Evolutionary conservation across 306 rosid genomes (phyloP).

Genomic region (Begonia peltatifolia): DNA sequence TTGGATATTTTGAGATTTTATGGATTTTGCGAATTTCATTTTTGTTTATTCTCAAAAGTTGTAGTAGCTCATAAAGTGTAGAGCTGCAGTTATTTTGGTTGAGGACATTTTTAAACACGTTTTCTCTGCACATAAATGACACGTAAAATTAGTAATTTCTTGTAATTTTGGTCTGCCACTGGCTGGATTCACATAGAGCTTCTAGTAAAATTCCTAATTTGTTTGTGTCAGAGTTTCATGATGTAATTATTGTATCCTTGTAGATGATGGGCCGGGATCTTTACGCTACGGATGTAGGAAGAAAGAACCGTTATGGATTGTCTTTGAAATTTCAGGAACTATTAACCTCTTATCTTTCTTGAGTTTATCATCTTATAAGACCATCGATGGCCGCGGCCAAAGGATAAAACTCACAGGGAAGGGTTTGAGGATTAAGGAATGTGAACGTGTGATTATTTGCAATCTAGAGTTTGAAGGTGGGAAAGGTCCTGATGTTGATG

Average conservation of each 20-base stretch:
- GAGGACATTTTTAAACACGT: too few species aligned
- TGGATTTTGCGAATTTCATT: too few species aligned
- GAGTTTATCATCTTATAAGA: slow-evolving; percentile 64
- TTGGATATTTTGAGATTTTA: too few species aligned
- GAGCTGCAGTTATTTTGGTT: too few species aligned
- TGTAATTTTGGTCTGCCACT: too few species aligned
- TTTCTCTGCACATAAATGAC: too few species aligned
- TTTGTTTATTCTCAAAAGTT: too few species aligned
- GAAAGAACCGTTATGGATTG: slow-evolving; percentile 88
- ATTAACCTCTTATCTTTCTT: slow-evolving; percentile 55
- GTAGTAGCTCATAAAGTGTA: too few species aligned
- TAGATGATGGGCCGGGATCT: slow-evolving; percentile 98
- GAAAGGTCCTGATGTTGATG: slow-evolving; percentile 85
- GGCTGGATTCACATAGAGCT: too few species aligned
- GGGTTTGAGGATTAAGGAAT: slow-evolving; percentile 76
- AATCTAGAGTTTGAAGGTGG: slow-evolving; percentile 93
- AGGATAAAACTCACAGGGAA: slow-evolving; percentile 70
- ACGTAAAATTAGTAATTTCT: too few species aligned
- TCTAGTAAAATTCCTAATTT: too few species aligned
- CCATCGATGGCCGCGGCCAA: slow-evolving; percentile 81
- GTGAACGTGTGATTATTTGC: slow-evolving; percentile 90
- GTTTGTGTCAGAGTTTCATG: too few species aligned
- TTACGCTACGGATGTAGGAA: slow-evolving; percentile 59
- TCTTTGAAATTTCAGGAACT: slow-evolving; percentile 76
- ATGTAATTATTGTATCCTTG: slow-evolving; percentile 6